phyloP scores from a whole-genome alignment of 2,329 filamentous ascomycete species.

The Alternaria metachromatica region DNA sequence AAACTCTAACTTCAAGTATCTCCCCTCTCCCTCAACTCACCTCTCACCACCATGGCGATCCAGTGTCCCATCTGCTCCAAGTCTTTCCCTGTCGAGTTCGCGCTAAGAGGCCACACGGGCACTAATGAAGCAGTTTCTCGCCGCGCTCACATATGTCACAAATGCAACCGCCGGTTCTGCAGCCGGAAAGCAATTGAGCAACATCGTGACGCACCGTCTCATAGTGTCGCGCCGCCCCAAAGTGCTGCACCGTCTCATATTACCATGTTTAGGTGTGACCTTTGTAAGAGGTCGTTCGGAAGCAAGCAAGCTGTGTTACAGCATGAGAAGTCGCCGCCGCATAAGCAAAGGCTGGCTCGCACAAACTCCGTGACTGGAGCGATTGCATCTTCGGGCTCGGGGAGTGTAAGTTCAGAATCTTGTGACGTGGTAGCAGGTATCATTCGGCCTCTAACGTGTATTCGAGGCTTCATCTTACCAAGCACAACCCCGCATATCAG shows the following conservation, averaged over 20 bases:
- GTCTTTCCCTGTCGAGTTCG: accelerated
- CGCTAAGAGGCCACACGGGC: background rate
- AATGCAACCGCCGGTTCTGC: background rate
- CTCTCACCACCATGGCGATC: background rate
- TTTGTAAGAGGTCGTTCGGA: background rate
- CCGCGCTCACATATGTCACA: background rate
- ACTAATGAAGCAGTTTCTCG: background rate
- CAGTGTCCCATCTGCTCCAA: background rate
- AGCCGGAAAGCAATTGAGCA: background rate
- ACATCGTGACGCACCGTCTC: background rate
- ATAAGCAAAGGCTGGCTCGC: background rate
- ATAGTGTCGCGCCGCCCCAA: background rate
- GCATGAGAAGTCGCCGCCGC: background rate
- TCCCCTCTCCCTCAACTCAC: background rate
- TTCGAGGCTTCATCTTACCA: background rate
- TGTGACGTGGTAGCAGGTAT: no score
- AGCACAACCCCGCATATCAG: background rate
- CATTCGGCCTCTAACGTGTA: no score
- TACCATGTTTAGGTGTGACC: background rate
- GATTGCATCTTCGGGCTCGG: background rate
- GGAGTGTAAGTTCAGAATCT: background rate
- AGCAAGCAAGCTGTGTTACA: background rate
- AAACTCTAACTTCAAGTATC: background rate
- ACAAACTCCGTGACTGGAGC: background rate
- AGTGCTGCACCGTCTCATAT: no score